Base-by-base conservation (phyloP, 2,329 filamentous ascomycete species). In the Cadophora malorum region DNA sequence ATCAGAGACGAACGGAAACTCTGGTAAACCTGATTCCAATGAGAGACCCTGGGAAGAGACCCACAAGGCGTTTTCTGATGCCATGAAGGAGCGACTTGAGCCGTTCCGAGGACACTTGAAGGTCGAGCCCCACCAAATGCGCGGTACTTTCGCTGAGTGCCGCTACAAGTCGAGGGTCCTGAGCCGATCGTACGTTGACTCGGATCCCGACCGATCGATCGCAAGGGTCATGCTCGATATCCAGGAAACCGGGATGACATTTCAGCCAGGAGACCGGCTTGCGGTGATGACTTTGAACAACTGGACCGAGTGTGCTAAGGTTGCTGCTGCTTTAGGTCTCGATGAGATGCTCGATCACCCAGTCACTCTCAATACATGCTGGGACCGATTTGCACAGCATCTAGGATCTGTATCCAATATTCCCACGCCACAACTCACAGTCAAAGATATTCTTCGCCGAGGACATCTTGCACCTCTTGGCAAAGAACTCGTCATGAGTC, bases 201-300 rank as follows among this genome's bases (percentile, higher is more conserved):
- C 76, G 0, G 84, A 86, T 68, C 75, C 79, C 0, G 78, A 79
- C 8, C 77, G 83, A 3, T 82, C 81, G 0, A 84, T 85, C 64
- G 81, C 82, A 0, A 79, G 81, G 70, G 82, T 86, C 2, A 85
- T 82, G 0, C 77, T 86, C 12, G 84, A 86, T 69, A 81, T 86
- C 1, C 80, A 83, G 21, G 80, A 86, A 59, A 85, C 84, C 0
- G 84, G 84, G 0, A 83, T 86, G 55, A 86, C 84, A 0, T 86
- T 85, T 65, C 79, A 82, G 60, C 84, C 84, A 0, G 85, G 85
- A 0, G 84, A 86, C 63, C 80, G 84, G 5, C 79, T 87, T 6
- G 84, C 84, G 0, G 78, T 87, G 1, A 86, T 86, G 84, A 84
- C 84, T 0, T 79, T 86, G 19, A 86, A 86, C 66, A 81, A 79